phyloP scores from a whole-genome alignment of 768 basidiomycete genomes.

The Neoboletus subvelutipes region DNA sequence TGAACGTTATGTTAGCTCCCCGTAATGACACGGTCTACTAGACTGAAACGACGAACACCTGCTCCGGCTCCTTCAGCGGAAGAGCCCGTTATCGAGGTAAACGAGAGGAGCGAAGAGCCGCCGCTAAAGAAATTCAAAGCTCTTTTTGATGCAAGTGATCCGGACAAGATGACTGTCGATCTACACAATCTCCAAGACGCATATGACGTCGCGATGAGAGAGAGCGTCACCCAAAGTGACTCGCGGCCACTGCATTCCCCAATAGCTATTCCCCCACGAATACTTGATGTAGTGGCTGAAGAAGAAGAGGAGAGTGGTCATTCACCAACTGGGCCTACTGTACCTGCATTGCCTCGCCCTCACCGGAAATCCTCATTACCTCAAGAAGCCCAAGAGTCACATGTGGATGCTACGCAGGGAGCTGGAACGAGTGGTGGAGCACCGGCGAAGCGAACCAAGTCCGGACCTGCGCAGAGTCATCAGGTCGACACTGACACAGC shows the following conservation, averaged over 20 bases:
- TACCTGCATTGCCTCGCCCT: neutral
- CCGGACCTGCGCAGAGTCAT: constrained; percentile 1
- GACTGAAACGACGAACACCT: constrained; percentile 57
- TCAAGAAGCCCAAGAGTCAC: neutral
- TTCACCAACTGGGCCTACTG: neutral
- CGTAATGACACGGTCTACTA: constrained; percentile 38
- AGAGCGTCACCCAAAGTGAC: constrained; percentile 32
- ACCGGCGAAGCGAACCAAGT: constrained; percentile 10
- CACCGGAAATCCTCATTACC: constrained; percentile 1
- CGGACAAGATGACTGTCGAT: constrained; percentile 39
- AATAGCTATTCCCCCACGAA: constrained; percentile 6
- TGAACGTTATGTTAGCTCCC: constrained; percentile 35
- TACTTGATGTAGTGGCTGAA: constrained; percentile 44
- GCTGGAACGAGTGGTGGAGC: constrained; percentile 9
- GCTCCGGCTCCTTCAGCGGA: constrained; percentile 26
- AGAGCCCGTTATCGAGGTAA: constrained; percentile 12
- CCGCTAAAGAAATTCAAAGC: constrained; percentile 70
- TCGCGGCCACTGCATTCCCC: constrained; percentile 11
- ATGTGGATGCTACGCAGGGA: constrained; percentile 24
- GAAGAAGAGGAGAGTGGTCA: constrained; percentile 51
- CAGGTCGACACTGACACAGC: constrained; percentile 57
- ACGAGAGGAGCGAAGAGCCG: constrained; percentile 40
- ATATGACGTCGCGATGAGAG: constrained; percentile 11
- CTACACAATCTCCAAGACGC: constrained; percentile 12
- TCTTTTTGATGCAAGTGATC: constrained; percentile 65